A percentile compares a stretch with the other conserved stretches of the same genome.
These are phyloP conservation scores for Saxophila tyrrhenica DNA, from an alignment of 495 filamentous ascomycete genomes.

Conservation along the genomic window DNA sequence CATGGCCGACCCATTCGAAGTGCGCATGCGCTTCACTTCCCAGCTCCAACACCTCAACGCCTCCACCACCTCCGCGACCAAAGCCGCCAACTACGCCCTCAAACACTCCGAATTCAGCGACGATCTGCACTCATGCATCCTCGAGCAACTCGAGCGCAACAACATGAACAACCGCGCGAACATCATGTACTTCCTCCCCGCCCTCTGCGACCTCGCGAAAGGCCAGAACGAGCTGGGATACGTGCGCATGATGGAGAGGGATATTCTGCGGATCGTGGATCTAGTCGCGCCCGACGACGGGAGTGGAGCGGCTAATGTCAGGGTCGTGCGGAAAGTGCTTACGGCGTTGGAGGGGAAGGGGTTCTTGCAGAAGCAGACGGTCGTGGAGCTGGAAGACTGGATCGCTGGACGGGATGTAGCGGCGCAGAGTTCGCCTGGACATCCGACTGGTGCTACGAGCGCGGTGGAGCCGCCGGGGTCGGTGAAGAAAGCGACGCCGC, in stretches of 20 bases:
- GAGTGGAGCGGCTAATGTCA: conserved; percentile 84
- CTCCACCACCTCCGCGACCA: conserved; percentile 73
- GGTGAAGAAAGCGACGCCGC: conserved; percentile 7
- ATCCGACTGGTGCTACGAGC: not conserved
- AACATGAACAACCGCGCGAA: conserved; percentile 96
- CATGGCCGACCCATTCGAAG: conserved; percentile 95
- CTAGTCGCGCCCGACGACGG: conserved; percentile 79
- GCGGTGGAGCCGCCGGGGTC: not conserved
- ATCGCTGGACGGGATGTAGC: conserved; percentile 57
- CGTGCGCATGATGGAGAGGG: conserved; percentile 85
- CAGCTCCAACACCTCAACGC: conserved; percentile 84
- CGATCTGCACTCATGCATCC: conserved; percentile 90
- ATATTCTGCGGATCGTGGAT: conserved; percentile 81
- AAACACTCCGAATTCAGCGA: conserved; percentile 88
- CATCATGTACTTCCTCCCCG: conserved; percentile 98
- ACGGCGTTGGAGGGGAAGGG: conserved; percentile 53
- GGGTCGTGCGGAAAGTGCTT: conserved; percentile 68
- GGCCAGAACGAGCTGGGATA: conserved; percentile 50
- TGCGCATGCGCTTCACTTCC: conserved; percentile 88
- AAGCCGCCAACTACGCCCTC: conserved; percentile 88
- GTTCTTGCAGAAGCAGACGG: conserved; percentile 55
- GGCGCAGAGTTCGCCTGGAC: conserved; percentile 1
- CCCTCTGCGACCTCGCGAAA: conserved; percentile 72
- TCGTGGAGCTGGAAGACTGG: conserved; percentile 66
- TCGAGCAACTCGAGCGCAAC: conserved; percentile 89